Conservation (phyloP, 2,329 filamentous ascomycete species). For the Aspergillus pseudoglaucus region DNA sequence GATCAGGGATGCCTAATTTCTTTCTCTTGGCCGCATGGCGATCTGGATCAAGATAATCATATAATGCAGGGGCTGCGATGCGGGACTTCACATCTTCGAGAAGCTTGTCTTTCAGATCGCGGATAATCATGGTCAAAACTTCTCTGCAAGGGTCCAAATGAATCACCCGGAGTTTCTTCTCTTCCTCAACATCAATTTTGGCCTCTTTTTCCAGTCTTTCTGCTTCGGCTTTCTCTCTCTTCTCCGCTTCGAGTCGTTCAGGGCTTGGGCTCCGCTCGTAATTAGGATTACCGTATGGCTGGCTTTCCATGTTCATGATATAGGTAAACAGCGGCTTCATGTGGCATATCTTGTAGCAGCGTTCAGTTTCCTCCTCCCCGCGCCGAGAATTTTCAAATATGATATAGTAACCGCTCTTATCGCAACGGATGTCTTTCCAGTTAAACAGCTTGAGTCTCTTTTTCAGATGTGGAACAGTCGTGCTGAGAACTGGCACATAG, state of each 20-base stretch:
- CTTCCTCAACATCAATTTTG: constrained; percentile 76
- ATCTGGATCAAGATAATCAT: constrained; percentile 73
- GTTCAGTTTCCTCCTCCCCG: constrained; percentile 72
- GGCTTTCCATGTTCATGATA: constrained; percentile 82
- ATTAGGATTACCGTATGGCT: constrained; percentile 59
- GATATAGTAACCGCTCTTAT: constrained; percentile 83
- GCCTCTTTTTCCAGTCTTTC: constrained; percentile 65
- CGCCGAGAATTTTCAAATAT: constrained; percentile 73
- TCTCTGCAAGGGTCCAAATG: constrained; percentile 86
- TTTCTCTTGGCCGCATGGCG: constrained; percentile 74
- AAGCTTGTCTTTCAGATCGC: constrained; percentile 78
- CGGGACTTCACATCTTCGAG: constrained; percentile 83
- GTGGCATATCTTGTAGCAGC: constrained; percentile 72
- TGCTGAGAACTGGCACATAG: constrained; percentile 77
- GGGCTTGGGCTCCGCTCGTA: constrained; percentile 49
- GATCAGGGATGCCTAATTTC: constrained; percentile 69
- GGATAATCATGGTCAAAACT: constrained; percentile 69
- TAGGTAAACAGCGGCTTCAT: constrained; percentile 87
- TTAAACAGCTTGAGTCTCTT: constrained; percentile 78
- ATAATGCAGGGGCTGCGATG: constrained; percentile 72
- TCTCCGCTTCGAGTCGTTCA: constrained; percentile 38
- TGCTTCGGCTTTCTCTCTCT: constrained; percentile 58
- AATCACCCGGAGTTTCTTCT: constrained; percentile 79
- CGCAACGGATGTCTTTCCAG: constrained; percentile 74
- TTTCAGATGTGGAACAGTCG: constrained; percentile 83